Base-by-base conservation (phyloP, 1,284 basidiomycete genomes). In the Cryptococcus hybrid region DNA sequence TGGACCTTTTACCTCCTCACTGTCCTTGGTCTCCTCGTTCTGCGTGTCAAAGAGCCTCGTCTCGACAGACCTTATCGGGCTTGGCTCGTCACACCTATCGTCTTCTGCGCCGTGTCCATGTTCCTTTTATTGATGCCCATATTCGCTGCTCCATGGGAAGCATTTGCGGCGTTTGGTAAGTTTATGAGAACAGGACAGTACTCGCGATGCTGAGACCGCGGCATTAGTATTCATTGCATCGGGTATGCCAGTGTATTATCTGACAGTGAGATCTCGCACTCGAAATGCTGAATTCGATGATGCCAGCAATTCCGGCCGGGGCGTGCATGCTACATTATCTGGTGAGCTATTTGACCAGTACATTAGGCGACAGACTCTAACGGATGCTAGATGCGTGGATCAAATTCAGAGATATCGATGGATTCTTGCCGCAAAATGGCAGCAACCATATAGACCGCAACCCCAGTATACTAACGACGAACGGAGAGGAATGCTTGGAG, bases 71-170 rank as follows among this genome's bases (percentile, higher is more conserved):
- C 93, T 0, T 97, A 97, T 75, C 88, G 86, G 69, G 90, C 92
- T 1, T 97, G 87, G 86, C 86, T 98, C 38, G 83, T 85, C 15
- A 98, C 94, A 0, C 95, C 95, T 0, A 81, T 99, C 36, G 85
- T 84, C 4, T 99, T 99, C 77, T 95, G 93, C 64, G 86, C 84
- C 6, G 91, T 92, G 69, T 91, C 93, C 1, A 79, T 96, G 59
- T 98, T 98, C 79, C 81, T 99, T 52, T 80, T 99, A 5, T 87
- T 89, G 67, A 97, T 99, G 91, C 94, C 94, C 3, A 84, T 96
- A 53, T 89, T 96, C 58, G 92, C 92, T 2, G 93, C 94, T 12
- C 96, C 95, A 1, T 77, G 88, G 30, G 89, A 97, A 75, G 92
- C 92, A 0, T 76, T 90, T 3, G 86, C 91, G 1, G 92, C 92